Evolutionary conservation across 1,139 yeast species (phyloP).

Genomic region (Geotrichum restrictum): DNA sequence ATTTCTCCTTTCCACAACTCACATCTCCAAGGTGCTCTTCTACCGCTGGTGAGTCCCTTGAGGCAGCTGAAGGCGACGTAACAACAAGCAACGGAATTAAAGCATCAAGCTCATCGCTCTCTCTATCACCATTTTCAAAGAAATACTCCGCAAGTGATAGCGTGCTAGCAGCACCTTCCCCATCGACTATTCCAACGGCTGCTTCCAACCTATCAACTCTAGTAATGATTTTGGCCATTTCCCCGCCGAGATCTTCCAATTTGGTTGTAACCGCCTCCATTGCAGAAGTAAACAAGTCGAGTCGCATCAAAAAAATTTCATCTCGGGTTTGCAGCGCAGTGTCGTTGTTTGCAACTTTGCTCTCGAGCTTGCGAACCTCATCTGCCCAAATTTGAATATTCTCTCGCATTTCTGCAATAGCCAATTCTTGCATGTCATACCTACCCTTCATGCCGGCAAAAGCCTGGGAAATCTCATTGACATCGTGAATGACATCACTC

Average conservation of each 20-base stretch:
- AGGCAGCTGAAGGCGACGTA: background rate
- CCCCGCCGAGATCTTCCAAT: background rate
- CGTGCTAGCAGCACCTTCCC: too few relatives aligned
- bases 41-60: background rate
- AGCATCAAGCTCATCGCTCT: background rate
- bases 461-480: conserved; percentile 7
- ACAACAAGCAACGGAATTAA: background rate
- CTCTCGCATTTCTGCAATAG: background rate
- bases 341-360: background rate
- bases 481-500: conserved; percentile 7
- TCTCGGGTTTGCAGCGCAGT: background rate
- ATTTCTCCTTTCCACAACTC: too few relatives aligned
- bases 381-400: background rate
- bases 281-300: background rate
- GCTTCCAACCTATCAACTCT: background rate
- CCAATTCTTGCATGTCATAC: conserved; percentile 4
- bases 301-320: background rate
- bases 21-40: background rate
- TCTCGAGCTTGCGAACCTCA: background rate
- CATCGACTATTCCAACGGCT: background rate
- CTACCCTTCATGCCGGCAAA: conserved; percentile 8
- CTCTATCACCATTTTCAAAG: background rate
- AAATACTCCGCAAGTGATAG: too few relatives aligned
- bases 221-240: background rate
- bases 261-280: background rate